These are phyloP conservation scores for Russula ochroleuca DNA, from an alignment of 768 basidiomycete species.

Conservation along the genomic window DNA sequence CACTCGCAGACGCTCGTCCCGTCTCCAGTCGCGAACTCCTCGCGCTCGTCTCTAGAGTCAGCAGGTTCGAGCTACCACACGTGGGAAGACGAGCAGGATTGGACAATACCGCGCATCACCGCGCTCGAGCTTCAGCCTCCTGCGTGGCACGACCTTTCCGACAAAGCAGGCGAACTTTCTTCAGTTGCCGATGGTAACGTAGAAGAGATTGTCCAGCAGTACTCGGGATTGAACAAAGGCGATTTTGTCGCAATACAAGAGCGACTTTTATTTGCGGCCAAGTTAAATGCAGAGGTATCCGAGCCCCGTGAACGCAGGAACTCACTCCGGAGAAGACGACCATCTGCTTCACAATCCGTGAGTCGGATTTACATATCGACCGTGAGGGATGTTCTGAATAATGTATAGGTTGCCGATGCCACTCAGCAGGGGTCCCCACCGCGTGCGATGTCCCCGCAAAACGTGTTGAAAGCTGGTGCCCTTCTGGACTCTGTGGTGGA, in stretches of 20 bases:
- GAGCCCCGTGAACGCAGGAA: constrained; percentile 60
- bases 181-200: constrained; percentile 51
- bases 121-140: constrained; percentile 47
- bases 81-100: constrained; percentile 58
- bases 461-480: constrained; percentile 56
- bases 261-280: constrained; percentile 59
- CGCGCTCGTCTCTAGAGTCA: constrained; percentile 74
- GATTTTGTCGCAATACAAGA: constrained; percentile 75
- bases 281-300: constrained; percentile 51
- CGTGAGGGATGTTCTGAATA: background rate
- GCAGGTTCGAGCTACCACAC: constrained; percentile 85
- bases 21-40: constrained; percentile 67
- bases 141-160: constrained; percentile 60
- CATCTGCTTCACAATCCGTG: constrained; percentile 76
- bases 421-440: constrained; percentile 42
- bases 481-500: constrained; percentile 60
- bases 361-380: constrained; percentile 19
- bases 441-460: constrained; percentile 41
- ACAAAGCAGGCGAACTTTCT: constrained; percentile 42
- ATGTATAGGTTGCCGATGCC: constrained; percentile 53
- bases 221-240: constrained; percentile 61
- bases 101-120: constrained; percentile 49
- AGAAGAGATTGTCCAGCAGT: constrained; percentile 61
- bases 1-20: constrained; percentile 54
- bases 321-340: constrained; percentile 70